phyloP scores from a whole-genome alignment of 2,329 filamentous ascomycete genomes.

The Arthrobotrys megalospora region DNA sequence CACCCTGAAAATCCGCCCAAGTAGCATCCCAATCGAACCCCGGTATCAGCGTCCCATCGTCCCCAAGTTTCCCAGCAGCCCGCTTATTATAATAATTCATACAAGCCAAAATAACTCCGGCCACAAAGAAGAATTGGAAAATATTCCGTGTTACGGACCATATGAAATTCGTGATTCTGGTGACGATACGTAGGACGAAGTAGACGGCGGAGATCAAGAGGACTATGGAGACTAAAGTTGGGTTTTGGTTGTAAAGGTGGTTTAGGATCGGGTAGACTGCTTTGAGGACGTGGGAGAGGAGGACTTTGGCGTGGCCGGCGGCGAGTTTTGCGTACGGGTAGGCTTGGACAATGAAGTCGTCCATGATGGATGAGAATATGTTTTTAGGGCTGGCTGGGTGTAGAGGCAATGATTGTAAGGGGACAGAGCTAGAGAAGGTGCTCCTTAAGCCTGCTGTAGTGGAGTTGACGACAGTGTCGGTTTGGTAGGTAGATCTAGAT shows the following conservation, averaged over 20 bases:
- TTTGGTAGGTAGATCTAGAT: not conserved
- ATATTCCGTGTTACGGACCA: slow-evolving; percentile 49
- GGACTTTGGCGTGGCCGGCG: slow-evolving; percentile 3
- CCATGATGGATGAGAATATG: slow-evolving; percentile 32
- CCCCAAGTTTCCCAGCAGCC: slow-evolving; percentile 18
- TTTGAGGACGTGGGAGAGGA: slow-evolving; percentile 35
- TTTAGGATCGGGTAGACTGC: slow-evolving; percentile 54
- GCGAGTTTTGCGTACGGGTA: slow-evolving; percentile 39
- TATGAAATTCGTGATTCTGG: slow-evolving; percentile 37
- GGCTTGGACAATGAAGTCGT: slow-evolving; percentile 42
- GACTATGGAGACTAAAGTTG: slow-evolving; percentile 43
- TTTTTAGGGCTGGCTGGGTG: not conserved
- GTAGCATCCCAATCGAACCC: slow-evolving; percentile 59
- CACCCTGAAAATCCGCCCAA: slow-evolving; percentile 39
- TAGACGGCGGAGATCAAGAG: slow-evolving; percentile 40
- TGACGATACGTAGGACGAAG: slow-evolving; percentile 33
- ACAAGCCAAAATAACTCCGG: slow-evolving; percentile 15
- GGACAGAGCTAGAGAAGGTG: not conserved
- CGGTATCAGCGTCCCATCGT: slow-evolving; percentile 33
- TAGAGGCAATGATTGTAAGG: slow-evolving; percentile 9
- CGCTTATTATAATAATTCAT: slow-evolving; percentile 44
- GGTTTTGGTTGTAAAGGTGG: slow-evolving; percentile 55
- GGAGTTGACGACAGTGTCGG: not conserved
- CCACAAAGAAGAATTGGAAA: slow-evolving; percentile 46
- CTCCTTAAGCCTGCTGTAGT: not conserved